Evolutionary conservation across 768 basidiomycete genomes (phyloP).

Genomic region (Hypholoma fasciculare): DNA sequence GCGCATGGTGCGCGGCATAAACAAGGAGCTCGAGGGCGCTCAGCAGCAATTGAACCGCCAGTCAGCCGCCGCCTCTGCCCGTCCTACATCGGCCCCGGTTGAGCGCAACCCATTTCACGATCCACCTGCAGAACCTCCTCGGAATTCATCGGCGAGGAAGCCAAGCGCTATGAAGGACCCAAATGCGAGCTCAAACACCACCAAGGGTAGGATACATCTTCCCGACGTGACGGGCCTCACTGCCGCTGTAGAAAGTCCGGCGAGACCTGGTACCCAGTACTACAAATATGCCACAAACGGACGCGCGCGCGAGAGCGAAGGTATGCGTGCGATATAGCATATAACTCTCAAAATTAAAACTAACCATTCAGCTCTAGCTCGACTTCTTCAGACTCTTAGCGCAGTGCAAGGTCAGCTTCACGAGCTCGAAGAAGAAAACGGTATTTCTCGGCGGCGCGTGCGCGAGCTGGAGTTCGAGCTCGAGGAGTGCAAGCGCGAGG

Average conservation of each 20-base stretch:
- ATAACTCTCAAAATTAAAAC: neutral
- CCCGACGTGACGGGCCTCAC: slow-evolving; percentile 88
- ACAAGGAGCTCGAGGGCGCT: slow-evolving; percentile 28
- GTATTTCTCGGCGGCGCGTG: slow-evolving; percentile 79
- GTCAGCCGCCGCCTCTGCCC: slow-evolving; percentile 3
- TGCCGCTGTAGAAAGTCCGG: slow-evolving; percentile 74
- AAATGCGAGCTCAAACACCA: slow-evolving; percentile 22
- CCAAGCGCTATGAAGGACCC: slow-evolving; percentile 19
- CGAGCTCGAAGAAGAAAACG: slow-evolving; percentile 79
- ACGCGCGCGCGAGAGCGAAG: slow-evolving; percentile 61
- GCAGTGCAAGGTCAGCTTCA: slow-evolving; percentile 67
- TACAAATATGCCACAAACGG: slow-evolving; percentile 46
- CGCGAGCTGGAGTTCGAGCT: slow-evolving; percentile 85
- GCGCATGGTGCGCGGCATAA: slow-evolving; percentile 55
- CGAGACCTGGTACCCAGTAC: slow-evolving; percentile 53
- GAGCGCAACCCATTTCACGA: slow-evolving; percentile 42
- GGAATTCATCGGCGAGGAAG: slow-evolving; percentile 1
- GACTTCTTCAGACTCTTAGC: slow-evolving; percentile 59
- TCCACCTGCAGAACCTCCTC: slow-evolving; percentile 24
- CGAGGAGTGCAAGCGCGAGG: slow-evolving; percentile 80
- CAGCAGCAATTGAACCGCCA: slow-evolving; percentile 13
- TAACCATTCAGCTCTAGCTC: slow-evolving; percentile 39
- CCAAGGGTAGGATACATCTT: slow-evolving; percentile 50
- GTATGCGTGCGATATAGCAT: slow-evolving; percentile 32
- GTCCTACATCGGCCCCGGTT: slow-evolving; percentile 12